phyloP scores from a whole-genome alignment of 2,329 filamentous ascomycete species.

The Calonectria pseudoturangicola region DNA sequence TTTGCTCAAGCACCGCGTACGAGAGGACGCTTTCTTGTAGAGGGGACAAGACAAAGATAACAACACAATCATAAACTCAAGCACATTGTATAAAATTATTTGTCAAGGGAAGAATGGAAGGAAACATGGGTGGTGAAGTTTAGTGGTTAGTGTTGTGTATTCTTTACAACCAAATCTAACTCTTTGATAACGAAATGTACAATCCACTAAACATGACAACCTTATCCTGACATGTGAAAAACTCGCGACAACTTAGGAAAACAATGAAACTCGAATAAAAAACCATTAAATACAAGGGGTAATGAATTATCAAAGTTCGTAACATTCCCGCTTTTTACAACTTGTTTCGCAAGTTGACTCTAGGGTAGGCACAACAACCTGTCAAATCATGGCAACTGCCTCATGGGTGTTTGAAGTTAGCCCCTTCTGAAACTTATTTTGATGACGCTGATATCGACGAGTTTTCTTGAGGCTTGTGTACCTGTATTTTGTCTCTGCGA shows the following conservation, averaged over 20 bases:
- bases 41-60: no score
- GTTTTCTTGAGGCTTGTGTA: neutral
- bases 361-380: neutral
- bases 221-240: no score
- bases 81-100: no score
- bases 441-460: neutral
- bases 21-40: neutral
- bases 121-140: neutral
- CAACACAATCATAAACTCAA: no score
- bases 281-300: no score
- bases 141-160: neutral
- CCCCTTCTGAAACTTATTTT: neutral
- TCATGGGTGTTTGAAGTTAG: neutral
- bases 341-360: neutral
- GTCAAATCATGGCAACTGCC: no score
- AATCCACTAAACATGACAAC: no score
- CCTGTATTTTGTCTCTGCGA: slow-evolving; percentile 1
- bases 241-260: no score
- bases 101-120: no score
- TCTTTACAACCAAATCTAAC: neutral
- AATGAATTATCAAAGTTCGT: no score
- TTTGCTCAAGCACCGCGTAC: neutral
- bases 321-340: no score
- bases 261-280: no score
- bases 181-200: neutral